These are phyloP conservation scores for Exutisphaerella laricina DNA, from an alignment of 2,329 filamentous ascomycete genomes.

Conservation along the genomic window DNA sequence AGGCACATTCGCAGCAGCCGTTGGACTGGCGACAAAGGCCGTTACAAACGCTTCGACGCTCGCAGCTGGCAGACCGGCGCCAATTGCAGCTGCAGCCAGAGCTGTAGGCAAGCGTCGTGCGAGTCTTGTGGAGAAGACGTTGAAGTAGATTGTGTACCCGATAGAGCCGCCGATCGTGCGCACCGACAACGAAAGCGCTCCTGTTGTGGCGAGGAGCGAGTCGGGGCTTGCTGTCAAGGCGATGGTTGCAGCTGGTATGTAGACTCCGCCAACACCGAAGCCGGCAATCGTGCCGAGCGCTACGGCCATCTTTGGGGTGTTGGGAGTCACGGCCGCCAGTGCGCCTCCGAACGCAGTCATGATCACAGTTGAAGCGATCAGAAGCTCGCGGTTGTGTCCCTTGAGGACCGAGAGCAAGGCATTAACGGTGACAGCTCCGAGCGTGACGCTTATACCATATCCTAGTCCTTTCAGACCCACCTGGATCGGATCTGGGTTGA, in stretches of 20 bases:
- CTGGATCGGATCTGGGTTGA: conserved; percentile 11
- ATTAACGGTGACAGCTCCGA: conserved; percentile 54
- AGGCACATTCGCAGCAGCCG: conserved; percentile 1
- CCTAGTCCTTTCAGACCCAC: conserved; percentile 15
- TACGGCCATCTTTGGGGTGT: conserved; percentile 22
- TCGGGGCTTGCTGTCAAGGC: conserved; percentile 55
- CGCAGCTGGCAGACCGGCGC: conserved; percentile 10
- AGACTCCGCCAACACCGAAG: conserved; percentile 59
- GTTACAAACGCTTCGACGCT: conserved; percentile 8
- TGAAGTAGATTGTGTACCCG: conserved; percentile 39
- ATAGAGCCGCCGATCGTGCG: conserved; percentile 58
- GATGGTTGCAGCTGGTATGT: conserved; percentile 61
- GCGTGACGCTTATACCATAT: conserved; percentile 56
- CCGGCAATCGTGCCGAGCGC: conserved; percentile 55
- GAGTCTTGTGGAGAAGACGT: conserved; percentile 46
- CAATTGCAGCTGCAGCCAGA: conserved; percentile 43
- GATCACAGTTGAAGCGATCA: conserved; percentile 54
- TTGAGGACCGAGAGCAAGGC: conserved; percentile 52
- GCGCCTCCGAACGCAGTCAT: conserved; percentile 55
- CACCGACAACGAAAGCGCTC: conserved; percentile 61
- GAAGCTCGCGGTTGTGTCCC: conserved; percentile 53
- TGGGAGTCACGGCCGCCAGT: conserved; percentile 18
- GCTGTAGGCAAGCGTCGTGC: conserved; percentile 45
- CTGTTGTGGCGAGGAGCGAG: conserved; percentile 61
- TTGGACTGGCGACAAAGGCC: conserved; percentile 10